Percentiles rank a stretch among this genome's conserved stretches.
Evolutionary conservation across 441 rosid genomes (phyloP).

Genomic region (Syzygium syzygioides): DNA sequence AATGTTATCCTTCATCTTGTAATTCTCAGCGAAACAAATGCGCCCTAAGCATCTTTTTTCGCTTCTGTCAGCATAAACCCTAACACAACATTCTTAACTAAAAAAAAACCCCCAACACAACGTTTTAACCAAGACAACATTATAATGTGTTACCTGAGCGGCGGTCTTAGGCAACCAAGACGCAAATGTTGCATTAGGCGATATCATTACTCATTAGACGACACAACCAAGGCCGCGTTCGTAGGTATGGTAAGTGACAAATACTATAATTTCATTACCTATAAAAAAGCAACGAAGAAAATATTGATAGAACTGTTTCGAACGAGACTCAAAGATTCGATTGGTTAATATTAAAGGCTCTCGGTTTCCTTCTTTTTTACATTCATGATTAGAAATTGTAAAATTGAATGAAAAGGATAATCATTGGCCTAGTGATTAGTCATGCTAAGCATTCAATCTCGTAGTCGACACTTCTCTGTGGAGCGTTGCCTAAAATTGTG

Average conservation of each 20-base stretch:
- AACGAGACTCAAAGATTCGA: not conserved
- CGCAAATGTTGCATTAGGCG: not conserved
- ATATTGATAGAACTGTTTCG: not conserved
- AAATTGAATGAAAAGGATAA: not conserved
- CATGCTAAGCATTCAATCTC: not conserved
- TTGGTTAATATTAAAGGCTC: not conserved
- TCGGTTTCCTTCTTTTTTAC: not conserved
- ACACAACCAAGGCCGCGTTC: not conserved
- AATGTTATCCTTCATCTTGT: not conserved
- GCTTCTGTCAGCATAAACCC: not conserved
- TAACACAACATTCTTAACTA: not conserved
- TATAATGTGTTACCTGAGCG: not conserved
- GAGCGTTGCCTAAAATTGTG: not conserved
- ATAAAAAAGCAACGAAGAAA: not conserved
- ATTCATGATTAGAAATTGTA: not conserved
- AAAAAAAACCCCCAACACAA: not conserved
- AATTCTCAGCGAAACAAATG: not conserved
- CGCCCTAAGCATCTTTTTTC: not conserved
- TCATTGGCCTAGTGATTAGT: not conserved
- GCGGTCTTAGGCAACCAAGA: not conserved
- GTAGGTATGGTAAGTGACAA: not conserved
- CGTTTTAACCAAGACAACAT: too few relatives aligned
- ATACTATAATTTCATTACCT: not conserved
- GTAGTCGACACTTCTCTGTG: not conserved
- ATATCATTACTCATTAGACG: not conserved